Conservation (phyloP, 495 filamentous ascomycete genomes). For the Pseudomonodictys pantanalensis region DNA sequence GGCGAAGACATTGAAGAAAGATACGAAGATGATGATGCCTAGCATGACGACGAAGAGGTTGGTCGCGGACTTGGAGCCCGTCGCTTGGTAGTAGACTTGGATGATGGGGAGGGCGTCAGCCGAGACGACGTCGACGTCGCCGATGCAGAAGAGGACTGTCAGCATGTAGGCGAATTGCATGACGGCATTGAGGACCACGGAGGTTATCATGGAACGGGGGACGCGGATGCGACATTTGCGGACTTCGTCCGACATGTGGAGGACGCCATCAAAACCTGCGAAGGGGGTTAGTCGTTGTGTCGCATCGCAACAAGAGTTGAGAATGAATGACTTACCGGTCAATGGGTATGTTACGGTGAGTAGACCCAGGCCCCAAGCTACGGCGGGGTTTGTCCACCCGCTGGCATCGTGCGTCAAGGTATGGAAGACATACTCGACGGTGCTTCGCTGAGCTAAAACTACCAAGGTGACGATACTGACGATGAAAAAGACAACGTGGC, state of each 20-base stretch:
- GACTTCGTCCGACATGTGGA: conserved; percentile 35
- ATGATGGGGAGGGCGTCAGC: conserved; percentile 55
- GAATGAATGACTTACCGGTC: conserved; percentile 15
- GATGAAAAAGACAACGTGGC: conserved; percentile 33
- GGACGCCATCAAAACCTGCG: conserved; percentile 30
- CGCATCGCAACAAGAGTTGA: neutral
- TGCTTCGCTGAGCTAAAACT: conserved; percentile 21
- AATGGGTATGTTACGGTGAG: conserved; percentile 22
- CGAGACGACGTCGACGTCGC: conserved; percentile 31
- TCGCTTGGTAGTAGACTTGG: conserved; percentile 51
- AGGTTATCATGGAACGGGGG: conserved; percentile 30
- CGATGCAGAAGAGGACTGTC: conserved; percentile 31
- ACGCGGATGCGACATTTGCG: conserved; percentile 22
- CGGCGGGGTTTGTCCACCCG: conserved; percentile 27
- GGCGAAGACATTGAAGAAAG: conserved; percentile 51
- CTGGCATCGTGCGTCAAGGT: conserved; percentile 21
- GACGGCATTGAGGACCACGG: conserved; percentile 28
- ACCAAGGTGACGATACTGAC: conserved; percentile 24
- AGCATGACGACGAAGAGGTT: conserved; percentile 49
- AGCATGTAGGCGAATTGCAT: conserved; percentile 33
- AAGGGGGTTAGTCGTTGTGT: neutral
- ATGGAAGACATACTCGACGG: conserved; percentile 24
- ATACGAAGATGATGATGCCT: conserved; percentile 47
- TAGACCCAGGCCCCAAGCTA: conserved; percentile 25
- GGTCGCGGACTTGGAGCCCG: conserved; percentile 46